Base-by-base conservation (phyloP, 2,329 filamentous ascomycete genomes). In the Endocalyx cinctus region DNA sequence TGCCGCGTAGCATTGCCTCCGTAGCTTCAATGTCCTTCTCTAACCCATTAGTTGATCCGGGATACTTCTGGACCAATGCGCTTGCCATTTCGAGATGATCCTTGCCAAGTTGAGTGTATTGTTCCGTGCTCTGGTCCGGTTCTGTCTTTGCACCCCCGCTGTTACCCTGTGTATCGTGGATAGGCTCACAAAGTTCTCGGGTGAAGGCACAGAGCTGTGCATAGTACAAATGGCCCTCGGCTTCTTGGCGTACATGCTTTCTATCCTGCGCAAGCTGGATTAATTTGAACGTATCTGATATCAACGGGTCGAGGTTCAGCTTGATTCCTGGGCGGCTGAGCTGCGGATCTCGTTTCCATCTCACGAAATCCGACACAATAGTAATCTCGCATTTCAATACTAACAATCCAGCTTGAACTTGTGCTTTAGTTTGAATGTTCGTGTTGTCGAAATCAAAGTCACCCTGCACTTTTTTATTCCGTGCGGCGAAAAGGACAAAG, bases 151-250 rank as follows among this genome's bases (percentile, higher is more conserved):
- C n/a, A n/a, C n/a, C n/a, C n/a, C n/a, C n/a, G n/a, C n/a, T n/a
- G n/a, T n/a, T n/a, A n/a, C n/a, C n/a, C n/a, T n/a, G n/a, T n/a
- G n/a, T n/a, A n/a, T n/a, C n/a, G n/a, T n/a, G n/a, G n/a, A n/a
- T n/a, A n/a, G n/a, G n/a, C n/a, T n/a, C n/a, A n/a, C n/a, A n/a
- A 10, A 56, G 35, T 11, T 43, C 39, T 4, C 53, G 50, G 22
- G 69, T 63, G 3, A 78, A 51, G 2, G 62, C 64, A 26, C 60
- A 64, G 19, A 74, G 64, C 5, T 69, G 63, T 1, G 68, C 69
- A 17, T 62, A 63, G 41, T 70, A 72, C 16, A 79, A 55, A 27
- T 70, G 58, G 0, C 64, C 71, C 45, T 79, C 71, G 0, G 65
- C 59, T 38, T 70, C 52, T n/a, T 71, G 64, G 4, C 63, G 55